Evolutionary conservation across 2,329 filamentous ascomycete genomes (phyloP).

Genomic region (Diaporthe ampelina): DNA sequence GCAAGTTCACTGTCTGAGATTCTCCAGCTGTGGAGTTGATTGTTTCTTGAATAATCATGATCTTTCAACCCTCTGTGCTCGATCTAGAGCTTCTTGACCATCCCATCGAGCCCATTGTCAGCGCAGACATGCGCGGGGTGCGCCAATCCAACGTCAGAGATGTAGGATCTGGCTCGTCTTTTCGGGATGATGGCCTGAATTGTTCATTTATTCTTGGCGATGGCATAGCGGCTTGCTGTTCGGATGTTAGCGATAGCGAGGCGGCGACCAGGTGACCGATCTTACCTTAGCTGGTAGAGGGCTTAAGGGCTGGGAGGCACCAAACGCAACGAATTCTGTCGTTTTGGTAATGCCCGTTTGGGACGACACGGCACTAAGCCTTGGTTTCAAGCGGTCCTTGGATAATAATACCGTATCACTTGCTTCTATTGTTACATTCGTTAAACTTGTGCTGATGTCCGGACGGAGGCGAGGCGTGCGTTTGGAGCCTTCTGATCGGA

Average conservation of each 20-base stretch:
- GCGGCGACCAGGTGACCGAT: too few species aligned
- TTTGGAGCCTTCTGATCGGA: constrained; percentile 13
- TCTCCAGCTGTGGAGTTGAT: too few species aligned
- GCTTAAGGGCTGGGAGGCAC: background rate
- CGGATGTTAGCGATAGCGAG: background rate
- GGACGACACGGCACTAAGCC: constrained; percentile 2
- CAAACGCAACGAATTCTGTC: constrained; percentile 16
- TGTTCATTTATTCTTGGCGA: background rate
- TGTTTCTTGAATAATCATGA: too few species aligned
- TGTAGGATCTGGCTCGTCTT: background rate
- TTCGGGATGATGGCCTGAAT: background rate
- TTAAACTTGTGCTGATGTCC: background rate
- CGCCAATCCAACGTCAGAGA: background rate
- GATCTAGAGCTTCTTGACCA: constrained; percentile 6
- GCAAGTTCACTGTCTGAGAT: too few species aligned
- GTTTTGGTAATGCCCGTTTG: constrained; percentile 6
- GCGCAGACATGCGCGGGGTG: background rate
- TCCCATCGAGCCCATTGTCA: background rate
- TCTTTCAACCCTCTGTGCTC: background rate
- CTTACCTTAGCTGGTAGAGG: constrained; percentile 4
- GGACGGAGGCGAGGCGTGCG: background rate
- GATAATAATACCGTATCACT: background rate
- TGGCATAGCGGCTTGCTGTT: background rate
- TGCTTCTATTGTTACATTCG: background rate
- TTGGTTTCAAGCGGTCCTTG: background rate